A percentile compares a stretch with the other conserved stretches of the same genome.
Conservation (phyloP, 345 rosid genomes). For the Raphanus raphanistrum region DNA sequence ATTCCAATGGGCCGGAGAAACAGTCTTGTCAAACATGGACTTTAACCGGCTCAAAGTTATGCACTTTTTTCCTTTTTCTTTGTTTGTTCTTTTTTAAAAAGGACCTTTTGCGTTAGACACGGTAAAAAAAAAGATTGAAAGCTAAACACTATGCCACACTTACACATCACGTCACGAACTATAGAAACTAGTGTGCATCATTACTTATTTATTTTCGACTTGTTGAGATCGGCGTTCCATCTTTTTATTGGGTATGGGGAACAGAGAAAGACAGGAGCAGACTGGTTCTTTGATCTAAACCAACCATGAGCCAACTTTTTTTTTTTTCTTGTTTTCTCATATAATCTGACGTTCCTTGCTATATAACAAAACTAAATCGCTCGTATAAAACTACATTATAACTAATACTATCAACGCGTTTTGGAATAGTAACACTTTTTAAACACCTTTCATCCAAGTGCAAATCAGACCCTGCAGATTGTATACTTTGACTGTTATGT, state of each 20-base stretch:
- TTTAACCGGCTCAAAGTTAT: not conserved
- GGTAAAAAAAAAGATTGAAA: slow-evolving; percentile 5
- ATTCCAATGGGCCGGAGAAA: not conserved
- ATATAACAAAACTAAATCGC: not conserved
- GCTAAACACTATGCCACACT: slow-evolving; percentile 28
- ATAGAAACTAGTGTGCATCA: slow-evolving; percentile 1
- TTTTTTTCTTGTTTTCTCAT: not conserved
- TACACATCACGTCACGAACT: slow-evolving; percentile 31
- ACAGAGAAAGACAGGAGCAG: slow-evolving; percentile 22
- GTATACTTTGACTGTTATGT: not conserved
- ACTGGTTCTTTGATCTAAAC: slow-evolving; percentile 30
- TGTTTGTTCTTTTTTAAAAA: not conserved
- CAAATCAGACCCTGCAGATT: not conserved
- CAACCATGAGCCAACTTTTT: slow-evolving; percentile 24
- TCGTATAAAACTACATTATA: not conserved
- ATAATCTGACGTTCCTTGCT: slow-evolving; percentile 4
- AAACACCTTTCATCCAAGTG: not conserved
- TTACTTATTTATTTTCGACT: slow-evolving; percentile 18
- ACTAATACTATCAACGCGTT: slow-evolving; percentile 10
- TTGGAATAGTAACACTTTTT: slow-evolving; percentile 4
- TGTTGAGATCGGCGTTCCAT: slow-evolving; percentile 28
- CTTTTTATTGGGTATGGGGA: slow-evolving; percentile 24
- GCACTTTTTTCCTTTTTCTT: not conserved
- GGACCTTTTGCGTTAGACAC: not conserved
- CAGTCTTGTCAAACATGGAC: not conserved